Conservation (phyloP, 176 grass and related monocot genomes). For the Leersia perrieri region DNA sequence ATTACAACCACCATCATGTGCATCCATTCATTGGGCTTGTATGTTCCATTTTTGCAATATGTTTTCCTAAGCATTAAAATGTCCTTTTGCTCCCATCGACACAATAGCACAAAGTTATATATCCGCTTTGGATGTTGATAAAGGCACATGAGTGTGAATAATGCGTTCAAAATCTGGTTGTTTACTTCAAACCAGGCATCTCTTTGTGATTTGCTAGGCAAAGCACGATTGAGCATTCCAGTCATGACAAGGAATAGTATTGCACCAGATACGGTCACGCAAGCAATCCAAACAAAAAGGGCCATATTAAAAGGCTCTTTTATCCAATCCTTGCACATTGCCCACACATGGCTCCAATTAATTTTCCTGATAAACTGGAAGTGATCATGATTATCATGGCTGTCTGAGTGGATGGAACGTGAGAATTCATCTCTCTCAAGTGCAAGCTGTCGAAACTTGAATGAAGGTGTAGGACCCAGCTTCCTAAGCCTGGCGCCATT, state of each 20-base stretch:
- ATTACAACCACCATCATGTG: constrained; percentile 82
- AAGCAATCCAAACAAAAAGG: constrained; percentile 75
- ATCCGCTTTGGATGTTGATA: constrained; percentile 79
- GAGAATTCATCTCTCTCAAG: constrained; percentile 75
- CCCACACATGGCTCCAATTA: constrained; percentile 61
- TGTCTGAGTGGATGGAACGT: constrained; percentile 63
- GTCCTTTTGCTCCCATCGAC: constrained; percentile 65
- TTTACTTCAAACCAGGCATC: constrained; percentile 93
- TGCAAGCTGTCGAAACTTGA: constrained; percentile 71
- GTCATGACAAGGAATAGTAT: constrained; percentile 88
- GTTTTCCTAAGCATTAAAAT: constrained; percentile 66
- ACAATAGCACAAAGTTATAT: constrained; percentile 69
- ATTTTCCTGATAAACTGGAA: constrained; percentile 69
- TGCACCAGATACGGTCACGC: constrained; percentile 66
- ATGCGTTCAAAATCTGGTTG: constrained; percentile 89
- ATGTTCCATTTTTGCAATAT: constrained; percentile 87
- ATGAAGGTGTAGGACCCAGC: constrained; percentile 60
- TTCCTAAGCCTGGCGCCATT: constrained; percentile 48
- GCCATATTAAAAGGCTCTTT: constrained; percentile 78
- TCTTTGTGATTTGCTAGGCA: constrained; percentile 64
- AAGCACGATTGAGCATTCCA: constrained; percentile 71
- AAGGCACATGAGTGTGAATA: constrained; percentile 95
- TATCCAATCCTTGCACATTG: constrained; percentile 62
- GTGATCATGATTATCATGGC: constrained; percentile 35
- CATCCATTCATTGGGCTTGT: constrained; percentile 82